These are phyloP conservation scores for Jacaranda copaia DNA, from an alignment of 257 asterid species.

Conservation along the genomic window DNA sequence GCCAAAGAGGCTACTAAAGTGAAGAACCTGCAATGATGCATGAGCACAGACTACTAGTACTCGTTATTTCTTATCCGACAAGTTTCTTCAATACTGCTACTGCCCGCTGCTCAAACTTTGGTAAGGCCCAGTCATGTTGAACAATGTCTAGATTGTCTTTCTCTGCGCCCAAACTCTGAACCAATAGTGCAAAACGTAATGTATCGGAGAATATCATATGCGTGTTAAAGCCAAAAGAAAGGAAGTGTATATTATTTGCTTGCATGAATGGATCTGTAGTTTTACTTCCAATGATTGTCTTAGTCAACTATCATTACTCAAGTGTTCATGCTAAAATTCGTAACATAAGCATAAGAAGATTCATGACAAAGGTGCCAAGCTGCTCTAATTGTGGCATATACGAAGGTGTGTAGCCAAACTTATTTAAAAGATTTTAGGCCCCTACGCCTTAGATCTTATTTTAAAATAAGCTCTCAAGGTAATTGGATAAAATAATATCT, in stretches of 20 bases:
- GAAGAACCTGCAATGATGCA: slow-evolving; percentile 6
- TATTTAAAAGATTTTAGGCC: no score
- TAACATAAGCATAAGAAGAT: neutral
- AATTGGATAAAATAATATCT: no score
- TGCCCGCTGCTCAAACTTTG: slow-evolving; percentile 76
- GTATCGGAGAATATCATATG: neutral
- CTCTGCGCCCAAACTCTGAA: slow-evolving; percentile 75
- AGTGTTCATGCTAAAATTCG: neutral
- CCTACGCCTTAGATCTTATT: no score
- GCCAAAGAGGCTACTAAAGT: slow-evolving; percentile 10
- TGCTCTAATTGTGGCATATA: no score
- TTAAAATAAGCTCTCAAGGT: no score
- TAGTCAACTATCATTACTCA: neutral
- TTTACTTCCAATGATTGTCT: neutral
- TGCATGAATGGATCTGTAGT: neutral
- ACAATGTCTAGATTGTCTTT: slow-evolving; percentile 64
- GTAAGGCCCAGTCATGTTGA: slow-evolving; percentile 82
- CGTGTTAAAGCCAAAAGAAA: neutral
- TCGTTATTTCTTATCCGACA: slow-evolving; percentile 38
- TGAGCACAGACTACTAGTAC: neutral
- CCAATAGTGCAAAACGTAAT: slow-evolving; percentile 15
- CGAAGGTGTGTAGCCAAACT: no score
- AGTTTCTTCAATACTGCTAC: slow-evolving; percentile 65
- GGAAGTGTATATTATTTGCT: neutral
- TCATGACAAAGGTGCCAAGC: neutral